A percentile compares a stretch with the other conserved stretches of the same genome.
Evolutionary conservation across 2,329 filamentous ascomycete genomes (phyloP).

Genomic region (Cordyceps tenuipes): DNA sequence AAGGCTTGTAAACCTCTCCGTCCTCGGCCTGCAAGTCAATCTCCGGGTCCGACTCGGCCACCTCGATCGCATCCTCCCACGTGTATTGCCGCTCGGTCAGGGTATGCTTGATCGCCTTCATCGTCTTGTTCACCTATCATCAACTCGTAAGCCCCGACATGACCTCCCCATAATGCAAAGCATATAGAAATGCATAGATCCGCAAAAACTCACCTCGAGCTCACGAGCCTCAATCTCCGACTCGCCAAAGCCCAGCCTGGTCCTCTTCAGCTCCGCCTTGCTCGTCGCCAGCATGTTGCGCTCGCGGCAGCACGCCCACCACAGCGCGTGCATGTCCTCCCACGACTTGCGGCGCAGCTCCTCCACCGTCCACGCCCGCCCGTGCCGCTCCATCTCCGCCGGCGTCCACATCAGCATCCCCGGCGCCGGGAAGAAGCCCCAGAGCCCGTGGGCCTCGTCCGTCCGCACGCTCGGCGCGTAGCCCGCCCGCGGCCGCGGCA

Average conservation of each 20-base stretch:
- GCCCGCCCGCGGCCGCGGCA: constrained; percentile 63
- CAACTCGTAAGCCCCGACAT: neutral
- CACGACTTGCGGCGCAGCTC: constrained; percentile 86
- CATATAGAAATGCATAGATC: too few relatives aligned
- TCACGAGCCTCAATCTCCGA: constrained; percentile 58
- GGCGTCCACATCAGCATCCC: constrained; percentile 64
- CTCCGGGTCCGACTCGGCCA: constrained; percentile 59
- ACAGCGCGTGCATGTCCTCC: constrained; percentile 85
- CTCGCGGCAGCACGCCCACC: constrained; percentile 92
- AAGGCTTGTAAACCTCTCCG: constrained; percentile 42
- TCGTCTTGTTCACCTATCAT: constrained; percentile 62
- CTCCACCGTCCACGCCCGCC: constrained; percentile 73
- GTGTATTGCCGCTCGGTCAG: constrained; percentile 83
- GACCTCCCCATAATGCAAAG: too few relatives aligned
- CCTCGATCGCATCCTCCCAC: constrained; percentile 66
- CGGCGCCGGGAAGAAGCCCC: constrained; percentile 77
- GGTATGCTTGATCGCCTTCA: constrained; percentile 73
- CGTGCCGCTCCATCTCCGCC: constrained; percentile 61
- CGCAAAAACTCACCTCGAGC: constrained; percentile 44
- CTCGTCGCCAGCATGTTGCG: constrained; percentile 82
- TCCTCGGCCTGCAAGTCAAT: constrained; percentile 47
- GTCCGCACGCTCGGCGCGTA: constrained; percentile 49
- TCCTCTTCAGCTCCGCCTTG: constrained; percentile 55
- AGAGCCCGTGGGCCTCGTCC: constrained; percentile 77
- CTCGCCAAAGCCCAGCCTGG: constrained; percentile 66